A percentile compares a stretch with the other conserved stretches of the same genome.
phyloP scores from a whole-genome alignment of 192 early-diverging fungal species.

The Backusella australiensis region DNA sequence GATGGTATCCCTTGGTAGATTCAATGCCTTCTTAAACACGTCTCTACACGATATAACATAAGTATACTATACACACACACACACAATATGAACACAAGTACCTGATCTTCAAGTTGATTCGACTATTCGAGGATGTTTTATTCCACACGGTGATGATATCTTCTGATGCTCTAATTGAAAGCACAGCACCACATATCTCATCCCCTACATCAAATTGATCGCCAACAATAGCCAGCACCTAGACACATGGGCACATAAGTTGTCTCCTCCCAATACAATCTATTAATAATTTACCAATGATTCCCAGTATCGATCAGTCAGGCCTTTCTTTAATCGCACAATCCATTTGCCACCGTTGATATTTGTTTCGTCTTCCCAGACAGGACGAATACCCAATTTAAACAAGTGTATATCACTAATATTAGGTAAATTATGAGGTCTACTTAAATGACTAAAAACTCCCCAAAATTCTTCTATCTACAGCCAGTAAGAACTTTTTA shows the following conservation, averaged over 20 bases:
- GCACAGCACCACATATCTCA: slow-evolving; percentile 91
- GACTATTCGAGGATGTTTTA: slow-evolving; percentile 76
- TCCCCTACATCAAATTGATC: slow-evolving; percentile 87
- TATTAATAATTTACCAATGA: slow-evolving; percentile 52
- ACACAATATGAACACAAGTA: slow-evolving; percentile 25
- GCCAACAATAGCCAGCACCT: slow-evolving; percentile 84
- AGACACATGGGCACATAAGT: background rate
- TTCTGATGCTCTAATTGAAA: slow-evolving; percentile 89
- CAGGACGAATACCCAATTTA: slow-evolving; percentile 86
- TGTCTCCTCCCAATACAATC: background rate
- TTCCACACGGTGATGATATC: slow-evolving; percentile 98
- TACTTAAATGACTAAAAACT: slow-evolving; percentile 74
- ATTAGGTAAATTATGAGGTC: slow-evolving; percentile 80
- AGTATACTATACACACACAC: no score
- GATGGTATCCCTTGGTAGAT: slow-evolving; percentile 80
- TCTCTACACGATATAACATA: slow-evolving; percentile 50
- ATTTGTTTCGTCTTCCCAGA: slow-evolving; percentile 93
- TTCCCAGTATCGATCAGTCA: slow-evolving; percentile 93
- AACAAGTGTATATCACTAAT: slow-evolving; percentile 94
- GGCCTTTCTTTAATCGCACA: slow-evolving; percentile 87
- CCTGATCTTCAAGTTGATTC: slow-evolving; percentile 84
- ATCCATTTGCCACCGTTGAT: slow-evolving; percentile 96
- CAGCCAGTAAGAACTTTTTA: background rate
- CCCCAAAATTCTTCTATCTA: slow-evolving; percentile 81
- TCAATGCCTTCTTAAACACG: slow-evolving; percentile 83